phyloP scores from a whole-genome alignment of 495 filamentous ascomycete genomes.

The Peziza echinospora region DNA sequence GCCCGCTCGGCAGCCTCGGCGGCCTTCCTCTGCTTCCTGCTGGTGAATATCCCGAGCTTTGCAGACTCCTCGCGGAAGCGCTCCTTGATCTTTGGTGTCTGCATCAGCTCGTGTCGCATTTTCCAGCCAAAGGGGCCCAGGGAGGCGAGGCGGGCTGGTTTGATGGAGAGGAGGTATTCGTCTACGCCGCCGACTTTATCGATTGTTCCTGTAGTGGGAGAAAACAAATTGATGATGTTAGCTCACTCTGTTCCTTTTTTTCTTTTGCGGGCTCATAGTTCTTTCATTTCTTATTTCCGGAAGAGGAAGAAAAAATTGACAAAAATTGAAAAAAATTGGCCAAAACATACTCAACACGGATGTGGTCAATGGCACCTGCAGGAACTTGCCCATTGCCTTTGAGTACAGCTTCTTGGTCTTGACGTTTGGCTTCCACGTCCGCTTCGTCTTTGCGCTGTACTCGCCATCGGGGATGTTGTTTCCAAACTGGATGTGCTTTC shows the following conservation, averaged over 20 bases:
- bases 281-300: too few relatives aligned
- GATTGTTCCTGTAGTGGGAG: constrained; percentile 47
- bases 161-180: constrained; percentile 63
- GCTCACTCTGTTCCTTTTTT: too few relatives aligned
- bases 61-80: constrained; percentile 7
- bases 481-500: constrained; percentile 59
- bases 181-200: constrained; percentile 74
- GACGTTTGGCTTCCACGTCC: constrained; percentile 75
- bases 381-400: constrained; percentile 35
- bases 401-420: constrained; percentile 55
- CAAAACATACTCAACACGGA: constrained; percentile 37
- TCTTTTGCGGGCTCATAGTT: too few relatives aligned
- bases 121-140: constrained; percentile 75
- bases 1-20: too few relatives aligned
- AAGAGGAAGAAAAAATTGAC: too few relatives aligned
- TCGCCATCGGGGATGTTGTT: constrained; percentile 65
- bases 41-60: too few relatives aligned
- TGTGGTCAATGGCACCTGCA: constrained; percentile 56
- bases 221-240: too few relatives aligned
- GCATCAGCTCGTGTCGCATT: constrained; percentile 68
- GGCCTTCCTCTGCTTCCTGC: too few relatives aligned
- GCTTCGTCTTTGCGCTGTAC: constrained; percentile 55
- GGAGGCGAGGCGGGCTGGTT: constrained; percentile 51
- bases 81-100: constrained; percentile 20
- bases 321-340: not conserved